Base-by-base conservation (phyloP, 2,329 filamentous ascomycete genomes). In the Aspergillus hortae region DNA sequence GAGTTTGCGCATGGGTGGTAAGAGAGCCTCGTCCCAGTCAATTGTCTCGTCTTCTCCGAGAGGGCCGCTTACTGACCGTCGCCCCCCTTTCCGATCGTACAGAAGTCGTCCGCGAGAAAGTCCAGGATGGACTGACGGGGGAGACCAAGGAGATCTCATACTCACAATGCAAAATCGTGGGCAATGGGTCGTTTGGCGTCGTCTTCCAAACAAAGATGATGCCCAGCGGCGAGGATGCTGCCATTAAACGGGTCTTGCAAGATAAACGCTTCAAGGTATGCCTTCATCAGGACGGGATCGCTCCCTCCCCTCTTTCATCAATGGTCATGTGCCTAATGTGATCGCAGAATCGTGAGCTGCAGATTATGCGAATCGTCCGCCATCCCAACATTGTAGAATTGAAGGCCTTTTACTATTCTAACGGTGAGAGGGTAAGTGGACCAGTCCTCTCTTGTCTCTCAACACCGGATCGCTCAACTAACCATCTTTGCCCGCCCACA, bases 371-470 rank as follows among this genome's bases (percentile, higher is more conserved):
- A 70, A 99, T 99, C 70, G 94, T 99, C 67, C 87, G 92, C 69
- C 94, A 99, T 74, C 94, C 94, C 51, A 99, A 99, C 76, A 97
- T 99, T 66, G 94, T 99, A 55, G 92, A 97, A 74, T 81, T 99
- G 59, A 99, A 99, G 79, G 94, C 94, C 48, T 99, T 99, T 78
- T 99, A 96, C 78, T 99, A 97, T 78, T 96, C 92, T 64, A 99
- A 97, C 71, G 94, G 94, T 69, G 94, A 99, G 75, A 86, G 94
- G 74, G 94, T 99, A 85, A 65, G 82, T 78, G 57, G 49, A 56
- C 42, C 43, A 53, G 12, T 36, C 21, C 23, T 23, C 21, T 45
- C 21, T n/a, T 23, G 17, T 15, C 15, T 11, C 10, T 32, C 32
- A 41, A 30, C 35, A 12, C 32, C 15, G 27, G 35, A 7, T 46